These are phyloP conservation scores for Planoprotostelium fungivorum DNA, from an alignment of 78 protist species.

Conservation along the genomic window DNA sequence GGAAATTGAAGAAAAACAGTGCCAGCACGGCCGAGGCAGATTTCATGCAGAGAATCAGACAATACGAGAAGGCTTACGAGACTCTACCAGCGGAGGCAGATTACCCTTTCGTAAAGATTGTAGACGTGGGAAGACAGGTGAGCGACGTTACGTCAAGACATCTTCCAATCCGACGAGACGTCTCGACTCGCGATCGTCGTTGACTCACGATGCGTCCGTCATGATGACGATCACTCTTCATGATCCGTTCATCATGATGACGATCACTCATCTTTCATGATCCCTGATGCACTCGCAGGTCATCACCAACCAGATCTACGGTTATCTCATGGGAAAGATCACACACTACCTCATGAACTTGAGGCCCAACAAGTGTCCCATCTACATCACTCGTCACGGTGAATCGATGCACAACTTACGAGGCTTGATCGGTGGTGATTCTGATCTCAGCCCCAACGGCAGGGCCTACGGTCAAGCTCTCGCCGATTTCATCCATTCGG, in stretches of 20 bases:
- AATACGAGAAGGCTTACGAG: slow-evolving; percentile 62
- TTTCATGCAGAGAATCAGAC: slow-evolving; percentile 57
- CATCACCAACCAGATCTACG: neutral
- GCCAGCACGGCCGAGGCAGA: slow-evolving; percentile 55
- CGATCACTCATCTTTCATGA: no score
- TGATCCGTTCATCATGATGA: no score
- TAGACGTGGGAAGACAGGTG: slow-evolving; percentile 65
- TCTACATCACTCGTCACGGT: slow-evolving; percentile 89
- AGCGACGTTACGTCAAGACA: neutral
- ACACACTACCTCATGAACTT: slow-evolving; percentile 78
- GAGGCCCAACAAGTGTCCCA: slow-evolving; percentile 54
- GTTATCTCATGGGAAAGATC: slow-evolving; percentile 60
- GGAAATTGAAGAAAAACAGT: neutral
- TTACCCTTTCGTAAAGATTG: slow-evolving; percentile 31
- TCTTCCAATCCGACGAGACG: neutral
- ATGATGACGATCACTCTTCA: no score
- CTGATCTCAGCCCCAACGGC: slow-evolving; percentile 49
- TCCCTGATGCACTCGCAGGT: neutral
- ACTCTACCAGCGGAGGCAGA: slow-evolving; percentile 33
- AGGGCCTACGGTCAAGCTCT: neutral
- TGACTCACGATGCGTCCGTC: no score
- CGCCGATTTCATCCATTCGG: neutral
- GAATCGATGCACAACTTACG: slow-evolving; percentile 72
- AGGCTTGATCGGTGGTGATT: slow-evolving; percentile 87
- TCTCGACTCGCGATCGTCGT: no score